These are phyloP conservation scores for Stygiomarasmius scandens DNA, from an alignment of 1,284 basidiomycete genomes.

Conservation along the genomic window DNA sequence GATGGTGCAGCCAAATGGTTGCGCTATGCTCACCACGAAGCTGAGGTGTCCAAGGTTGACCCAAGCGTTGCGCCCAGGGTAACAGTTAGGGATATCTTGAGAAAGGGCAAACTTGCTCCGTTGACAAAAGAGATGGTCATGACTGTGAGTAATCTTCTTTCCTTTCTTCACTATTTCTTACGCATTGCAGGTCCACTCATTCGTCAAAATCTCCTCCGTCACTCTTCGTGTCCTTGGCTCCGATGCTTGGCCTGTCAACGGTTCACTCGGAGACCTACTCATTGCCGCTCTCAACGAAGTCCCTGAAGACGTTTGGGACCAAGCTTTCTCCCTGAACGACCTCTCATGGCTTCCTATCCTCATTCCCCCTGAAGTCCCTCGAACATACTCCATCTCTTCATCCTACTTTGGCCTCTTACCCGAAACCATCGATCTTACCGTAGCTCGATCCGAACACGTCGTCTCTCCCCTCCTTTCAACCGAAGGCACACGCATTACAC, in stretches of 20 bases:
- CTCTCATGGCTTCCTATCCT: slow-evolving; percentile 12
- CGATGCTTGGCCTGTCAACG: slow-evolving; percentile 15
- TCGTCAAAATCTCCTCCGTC: slow-evolving; percentile 4
- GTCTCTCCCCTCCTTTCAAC: slow-evolving; percentile 4
- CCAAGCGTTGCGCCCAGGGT: background rate
- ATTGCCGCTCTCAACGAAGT: slow-evolving; percentile 12
- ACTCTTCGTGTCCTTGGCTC: slow-evolving; percentile 14
- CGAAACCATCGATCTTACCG: slow-evolving; percentile 13
- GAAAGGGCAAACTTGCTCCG: slow-evolving; percentile 14
- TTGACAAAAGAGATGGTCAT: slow-evolving; percentile 16
- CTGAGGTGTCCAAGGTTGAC: slow-evolving; percentile 13
- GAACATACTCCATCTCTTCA: slow-evolving; percentile 15
- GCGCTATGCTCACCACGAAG: slow-evolving; percentile 15
- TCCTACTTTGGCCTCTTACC: slow-evolving; percentile 13
- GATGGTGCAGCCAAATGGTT: slow-evolving; percentile 9
- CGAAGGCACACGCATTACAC: slow-evolving; percentile 1
- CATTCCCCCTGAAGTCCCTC: slow-evolving; percentile 10
- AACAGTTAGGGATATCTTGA: slow-evolving; percentile 12
- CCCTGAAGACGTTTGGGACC: slow-evolving; percentile 12
- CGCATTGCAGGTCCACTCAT: slow-evolving; percentile 7
- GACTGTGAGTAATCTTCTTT: slow-evolving; percentile 6
- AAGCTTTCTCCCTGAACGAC: slow-evolving; percentile 13
- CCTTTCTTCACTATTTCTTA: background rate
- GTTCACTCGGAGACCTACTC: slow-evolving; percentile 14
- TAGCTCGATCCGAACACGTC: slow-evolving; percentile 9